These are phyloP conservation scores for Theileria sp. DNA, from an alignment of 169 alveolate genomes.

Conservation along the genomic window DNA sequence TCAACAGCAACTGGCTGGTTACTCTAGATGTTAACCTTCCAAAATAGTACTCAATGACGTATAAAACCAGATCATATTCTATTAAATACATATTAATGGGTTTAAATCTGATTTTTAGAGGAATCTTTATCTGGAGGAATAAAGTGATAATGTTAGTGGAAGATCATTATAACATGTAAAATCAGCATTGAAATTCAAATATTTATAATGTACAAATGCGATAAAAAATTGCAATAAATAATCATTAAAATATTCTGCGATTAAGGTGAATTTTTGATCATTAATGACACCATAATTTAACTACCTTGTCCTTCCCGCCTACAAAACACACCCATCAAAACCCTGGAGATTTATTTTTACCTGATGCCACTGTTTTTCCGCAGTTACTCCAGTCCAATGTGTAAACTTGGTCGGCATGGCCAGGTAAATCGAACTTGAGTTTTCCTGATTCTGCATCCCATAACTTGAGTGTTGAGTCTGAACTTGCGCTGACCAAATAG, in stretches of 20 bases:
- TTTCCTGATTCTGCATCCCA: constrained; percentile 91
- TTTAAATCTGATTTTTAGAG: background rate
- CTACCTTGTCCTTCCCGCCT: constrained; percentile 67
- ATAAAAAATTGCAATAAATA: background rate
- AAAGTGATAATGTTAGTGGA: background rate
- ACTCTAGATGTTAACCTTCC: constrained; percentile 55
- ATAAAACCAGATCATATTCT: constrained; percentile 57
- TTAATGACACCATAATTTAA: constrained; percentile 66
- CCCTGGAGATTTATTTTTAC: constrained; percentile 69
- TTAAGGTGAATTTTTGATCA: background rate
- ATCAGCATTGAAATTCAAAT: background rate
- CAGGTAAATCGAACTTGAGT: constrained; percentile 94
- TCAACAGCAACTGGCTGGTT: constrained; percentile 46
- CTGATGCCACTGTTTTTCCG: constrained; percentile 94
- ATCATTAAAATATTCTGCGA: background rate
- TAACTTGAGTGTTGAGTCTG: constrained; percentile 93
- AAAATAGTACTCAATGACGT: constrained; percentile 48
- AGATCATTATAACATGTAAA: background rate
- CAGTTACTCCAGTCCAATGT: constrained; percentile 97
- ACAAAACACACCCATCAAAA: constrained; percentile 2
- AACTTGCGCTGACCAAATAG: constrained; percentile 90
- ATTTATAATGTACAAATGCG: constrained; percentile 13
- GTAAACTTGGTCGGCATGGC: constrained; percentile 98
- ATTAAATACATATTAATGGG: constrained; percentile 31
- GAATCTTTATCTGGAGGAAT: background rate